Evolutionary conservation across 148 eudicot species (phyloP), one percentile per base, ranked within the genome.

Genomic region (Rhododendron ovatum): DNA sequence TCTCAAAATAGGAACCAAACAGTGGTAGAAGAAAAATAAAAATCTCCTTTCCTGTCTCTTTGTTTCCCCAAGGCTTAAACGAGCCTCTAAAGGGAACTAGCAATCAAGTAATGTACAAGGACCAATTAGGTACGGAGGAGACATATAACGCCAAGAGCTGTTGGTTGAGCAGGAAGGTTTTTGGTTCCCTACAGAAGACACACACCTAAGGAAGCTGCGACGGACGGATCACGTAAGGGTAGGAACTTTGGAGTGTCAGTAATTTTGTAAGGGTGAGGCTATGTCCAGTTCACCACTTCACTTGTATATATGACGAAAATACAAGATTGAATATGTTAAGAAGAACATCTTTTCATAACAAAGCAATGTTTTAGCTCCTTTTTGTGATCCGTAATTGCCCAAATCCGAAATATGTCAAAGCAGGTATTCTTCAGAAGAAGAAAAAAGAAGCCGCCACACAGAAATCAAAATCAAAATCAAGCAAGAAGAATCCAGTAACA

Each of bases 401-500:
- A 45, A 67, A 53, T 76, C 41, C n/a, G 48, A 78, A 83, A 83
- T 28, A 63, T 57, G 18, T 65, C 75, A 35, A 35, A 67, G 57
- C 76, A 59, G 39, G 77, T 53, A 83, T 22, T 87, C 15, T 65
- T 47, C 73, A 22, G 22, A 85, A 28, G n/a, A 82, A 28, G 14
- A 84, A 33, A 73, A 78, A 10, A 39, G 41, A 35, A 35, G 35
- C n/a, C 13, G 45, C 20, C 26, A 35, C 14, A 43, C 82, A 0
- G 30, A 30, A 30, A 30, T 30, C 18, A 61, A 86, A 78, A 82
- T 74, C 81, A 75, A 63, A 67, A 67, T 74, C 69, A 71, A 75
- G 26, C 80, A 71, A 75, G 22, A 83, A 84, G 59, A 47, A 77
- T 74, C 65, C 47, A 75, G 63, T 33, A 53, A 81, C 79, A 83